A percentile compares a stretch with the other conserved stretches of the same genome.
These are phyloP conservation scores for Papiliotrema laurentii DNA, from an alignment of 1,284 basidiomycete genomes.

Conservation along the genomic window DNA sequence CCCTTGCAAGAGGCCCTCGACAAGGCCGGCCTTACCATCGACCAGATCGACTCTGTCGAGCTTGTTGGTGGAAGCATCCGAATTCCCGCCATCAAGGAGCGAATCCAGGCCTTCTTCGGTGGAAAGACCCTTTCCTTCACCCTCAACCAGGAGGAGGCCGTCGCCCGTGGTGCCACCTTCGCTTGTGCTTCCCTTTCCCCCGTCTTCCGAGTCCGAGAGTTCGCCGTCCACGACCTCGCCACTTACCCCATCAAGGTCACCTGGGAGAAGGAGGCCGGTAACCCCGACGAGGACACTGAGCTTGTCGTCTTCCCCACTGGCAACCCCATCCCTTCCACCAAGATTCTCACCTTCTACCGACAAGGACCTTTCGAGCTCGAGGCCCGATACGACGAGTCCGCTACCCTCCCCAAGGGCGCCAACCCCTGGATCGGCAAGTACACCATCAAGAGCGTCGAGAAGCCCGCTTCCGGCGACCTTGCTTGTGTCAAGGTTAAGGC, in stretches of 20 bases:
- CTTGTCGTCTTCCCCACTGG: conserved; percentile 78
- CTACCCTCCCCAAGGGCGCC: conserved; percentile 64
- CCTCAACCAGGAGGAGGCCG: conserved; percentile 91
- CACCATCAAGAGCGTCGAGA: conserved; percentile 69
- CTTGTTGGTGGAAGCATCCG: conserved; percentile 65
- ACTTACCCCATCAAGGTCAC: conserved; percentile 80
- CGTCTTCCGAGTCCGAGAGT: conserved; percentile 91
- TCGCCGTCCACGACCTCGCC: conserved; percentile 75
- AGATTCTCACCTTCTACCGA: conserved; percentile 91
- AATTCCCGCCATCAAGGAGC: conserved; percentile 63
- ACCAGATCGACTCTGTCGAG: conserved; percentile 63
- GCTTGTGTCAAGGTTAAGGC: conserved; percentile 84
- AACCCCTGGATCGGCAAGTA: conserved; percentile 78
- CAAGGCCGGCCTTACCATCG: conserved; percentile 57
- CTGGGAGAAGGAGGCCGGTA: conserved; percentile 69
- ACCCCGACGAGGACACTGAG: conserved; percentile 81
- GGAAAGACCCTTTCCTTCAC: conserved; percentile 75
- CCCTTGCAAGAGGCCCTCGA: conserved; percentile 59
- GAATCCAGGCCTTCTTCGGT: conserved; percentile 60
- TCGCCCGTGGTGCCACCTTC: conserved; percentile 89
- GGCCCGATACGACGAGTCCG: conserved; percentile 69
- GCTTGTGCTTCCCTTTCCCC: conserved; percentile 91
- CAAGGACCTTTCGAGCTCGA: conserved; percentile 79
- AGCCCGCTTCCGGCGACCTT: conserved; percentile 64
- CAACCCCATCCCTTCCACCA: conserved; percentile 82